Base-by-base conservation (phyloP, 352 stramenopile species). In the Phytopythium vexans region DNA sequence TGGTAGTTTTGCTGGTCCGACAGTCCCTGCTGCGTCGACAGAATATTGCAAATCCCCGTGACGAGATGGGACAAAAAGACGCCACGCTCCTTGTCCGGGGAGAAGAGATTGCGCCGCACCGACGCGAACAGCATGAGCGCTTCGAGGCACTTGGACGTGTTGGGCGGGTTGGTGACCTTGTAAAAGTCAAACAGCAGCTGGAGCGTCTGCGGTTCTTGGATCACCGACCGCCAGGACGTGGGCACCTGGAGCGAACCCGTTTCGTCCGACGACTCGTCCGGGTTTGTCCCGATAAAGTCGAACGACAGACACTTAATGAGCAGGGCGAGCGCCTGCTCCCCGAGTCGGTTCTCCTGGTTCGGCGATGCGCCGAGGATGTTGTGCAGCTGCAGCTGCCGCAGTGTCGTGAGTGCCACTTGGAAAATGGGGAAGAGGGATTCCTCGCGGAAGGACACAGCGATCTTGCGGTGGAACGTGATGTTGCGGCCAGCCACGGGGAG, bases 271-370 rank as follows among this genome's bases (percentile, higher is more conserved):
- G 92, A 98, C 72, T 99, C 96, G 60, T 99, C 96, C 10, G 96
- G 93, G 70, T 99, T 99, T 7, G 96, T 99, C 36, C 97, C 97
- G 55, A 99, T 99, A 70, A 99, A 99, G 69, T 99, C 97, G 77
- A 99, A 99, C 9, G 89, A 98, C 31, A 99, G 68, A 71, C 95
- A 99, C 56, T 97, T 94, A 51, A 97, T 96, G 16, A 85, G 78
- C 34, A 99, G 74, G 21, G 81, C 71, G 10, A 99, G 75, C 21
- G 94, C 86, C 49, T 97, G 91, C 64, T 98, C 91, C 15, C 89
- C 88, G 64, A 99, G 88, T 11, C 88, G 83, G n/a, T 75, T 66
- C 64, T 99, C 88, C 64, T 99, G 94, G 52, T 89, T 67, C 2
- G 70, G 72, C 35, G 88, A 86, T 3, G 83, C 79, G 27, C 77